A percentile compares a stretch with the other conserved stretches of the same genome.
These are phyloP conservation scores for Hanseniaspora occidentalis DNA, from an alignment of 805 yeast genomes.

Conservation along the genomic window DNA sequence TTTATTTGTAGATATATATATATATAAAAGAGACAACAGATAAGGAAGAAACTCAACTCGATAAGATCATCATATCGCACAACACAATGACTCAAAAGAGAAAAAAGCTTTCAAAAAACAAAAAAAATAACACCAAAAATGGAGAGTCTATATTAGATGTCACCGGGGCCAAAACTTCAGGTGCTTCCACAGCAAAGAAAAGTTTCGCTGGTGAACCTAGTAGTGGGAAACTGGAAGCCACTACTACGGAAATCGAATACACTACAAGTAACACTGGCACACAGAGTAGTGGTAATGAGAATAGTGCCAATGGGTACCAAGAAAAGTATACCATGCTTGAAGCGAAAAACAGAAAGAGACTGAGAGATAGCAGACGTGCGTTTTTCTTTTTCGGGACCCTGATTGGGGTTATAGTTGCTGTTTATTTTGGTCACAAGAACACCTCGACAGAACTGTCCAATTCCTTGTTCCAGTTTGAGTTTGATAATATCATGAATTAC, in stretches of 20 bases:
- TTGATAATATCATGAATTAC: slow-evolving; percentile 38
- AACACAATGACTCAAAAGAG: too few species aligned
- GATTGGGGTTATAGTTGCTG: slow-evolving; percentile 54
- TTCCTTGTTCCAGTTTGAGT: slow-evolving; percentile 27
- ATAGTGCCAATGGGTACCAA: not conserved
- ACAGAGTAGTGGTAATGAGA: not conserved
- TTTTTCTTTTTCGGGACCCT: slow-evolving; percentile 61
- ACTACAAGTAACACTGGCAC: not conserved
- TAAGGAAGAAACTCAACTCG: too few species aligned
- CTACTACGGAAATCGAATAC: too few species aligned
- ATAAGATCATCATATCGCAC: too few species aligned
- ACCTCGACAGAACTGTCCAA: slow-evolving; percentile 18
- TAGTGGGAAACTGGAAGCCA: too few species aligned
- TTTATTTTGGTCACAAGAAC: slow-evolving; percentile 40
- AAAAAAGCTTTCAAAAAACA: too few species aligned
- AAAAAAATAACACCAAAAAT: too few species aligned
- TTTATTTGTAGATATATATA: too few species aligned
- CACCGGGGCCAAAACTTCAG: too few species aligned
- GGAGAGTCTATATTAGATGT: too few species aligned
- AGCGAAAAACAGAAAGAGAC: slow-evolving; percentile 8
- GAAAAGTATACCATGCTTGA: not conserved
- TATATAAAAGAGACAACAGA: too few species aligned
- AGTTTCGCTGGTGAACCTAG: too few species aligned
- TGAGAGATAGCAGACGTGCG: slow-evolving; percentile 41
- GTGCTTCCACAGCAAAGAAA: not conserved